Percentiles rank a stretch among this genome's conserved stretches.
Evolutionary conservation across 1,284 basidiomycete genomes (phyloP).

Genomic region (Meira miltonrushii): DNA sequence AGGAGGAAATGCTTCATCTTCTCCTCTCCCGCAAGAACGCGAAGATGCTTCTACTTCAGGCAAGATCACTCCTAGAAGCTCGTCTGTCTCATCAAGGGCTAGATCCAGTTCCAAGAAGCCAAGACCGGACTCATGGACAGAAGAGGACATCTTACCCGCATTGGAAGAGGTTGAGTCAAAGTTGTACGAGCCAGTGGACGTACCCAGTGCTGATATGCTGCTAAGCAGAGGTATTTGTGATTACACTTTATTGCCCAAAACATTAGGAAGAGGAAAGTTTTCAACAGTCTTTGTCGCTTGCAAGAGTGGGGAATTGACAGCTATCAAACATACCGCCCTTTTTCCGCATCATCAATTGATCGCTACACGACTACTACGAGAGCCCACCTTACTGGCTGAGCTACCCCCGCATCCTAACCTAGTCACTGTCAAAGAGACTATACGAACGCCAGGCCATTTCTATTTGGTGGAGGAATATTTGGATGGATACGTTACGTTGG

Average conservation of each 20-base stretch:
- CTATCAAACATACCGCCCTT: constrained; percentile 60
- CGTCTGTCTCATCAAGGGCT: neutral
- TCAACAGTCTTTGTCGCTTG: constrained; percentile 51
- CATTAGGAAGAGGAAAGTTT: constrained; percentile 50
- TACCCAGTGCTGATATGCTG: constrained; percentile 44
- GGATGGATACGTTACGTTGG: constrained; percentile 55
- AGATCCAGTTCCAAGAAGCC: neutral
- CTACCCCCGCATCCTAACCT: constrained; percentile 59
- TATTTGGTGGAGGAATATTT: constrained; percentile 60
- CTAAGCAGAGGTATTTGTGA: constrained; percentile 47
- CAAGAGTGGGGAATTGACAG: constrained; percentile 52
- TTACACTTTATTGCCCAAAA: constrained; percentile 50
- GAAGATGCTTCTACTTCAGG: constrained; percentile 13
- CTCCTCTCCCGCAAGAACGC: constrained; percentile 14
- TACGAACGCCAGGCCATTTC: constrained; percentile 59
- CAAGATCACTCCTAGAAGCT: neutral
- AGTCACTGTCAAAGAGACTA: constrained; percentile 58
- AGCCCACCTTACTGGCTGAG: constrained; percentile 59
- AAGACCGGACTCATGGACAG: constrained; percentile 5
- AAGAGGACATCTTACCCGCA: constrained; percentile 15
- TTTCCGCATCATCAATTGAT: constrained; percentile 61
- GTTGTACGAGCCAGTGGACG: constrained; percentile 19
- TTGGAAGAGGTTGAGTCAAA: constrained; percentile 15
- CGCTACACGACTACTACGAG: constrained; percentile 58
- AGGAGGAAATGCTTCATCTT: neutral